Conservation (phyloP, 2,329 filamentous ascomycete genomes). For the Pyrenophora seminiperda region DNA sequence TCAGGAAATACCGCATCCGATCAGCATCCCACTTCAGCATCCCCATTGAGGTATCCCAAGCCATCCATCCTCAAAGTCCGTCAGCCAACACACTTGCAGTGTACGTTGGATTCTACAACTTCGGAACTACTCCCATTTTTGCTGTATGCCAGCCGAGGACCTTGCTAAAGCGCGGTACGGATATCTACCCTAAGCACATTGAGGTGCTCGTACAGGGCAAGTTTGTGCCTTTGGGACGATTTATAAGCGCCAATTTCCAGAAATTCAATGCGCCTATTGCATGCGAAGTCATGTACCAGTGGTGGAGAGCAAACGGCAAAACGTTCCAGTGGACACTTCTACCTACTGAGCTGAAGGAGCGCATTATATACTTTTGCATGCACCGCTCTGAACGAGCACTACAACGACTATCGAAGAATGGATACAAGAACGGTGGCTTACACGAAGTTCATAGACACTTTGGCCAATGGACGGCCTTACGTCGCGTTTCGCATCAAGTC, state of each 20-base stretch:
- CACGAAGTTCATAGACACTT: constrained; percentile 28
- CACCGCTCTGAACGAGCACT: constrained; percentile 2
- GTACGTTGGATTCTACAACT: constrained; percentile 16
- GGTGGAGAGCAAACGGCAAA: constrained; percentile 34
- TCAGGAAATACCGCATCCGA: constrained; percentile 12
- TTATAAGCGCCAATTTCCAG: constrained; percentile 14
- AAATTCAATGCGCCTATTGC: neutral
- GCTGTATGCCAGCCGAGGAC: constrained; percentile 1
- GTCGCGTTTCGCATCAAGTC: constrained; percentile 31
- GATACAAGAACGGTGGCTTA: neutral
- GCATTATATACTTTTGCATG: constrained; percentile 29
- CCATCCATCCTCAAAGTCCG: neutral
- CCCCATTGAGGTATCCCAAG: constrained; percentile 10
- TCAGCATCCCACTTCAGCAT: constrained; percentile 11
- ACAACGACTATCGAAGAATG: neutral
- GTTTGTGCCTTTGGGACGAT: constrained; percentile 8
- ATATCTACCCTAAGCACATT: neutral
- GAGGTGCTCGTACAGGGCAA: neutral
- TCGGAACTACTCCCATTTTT: neutral
- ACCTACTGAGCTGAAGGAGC: constrained; percentile 36
- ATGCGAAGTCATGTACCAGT: constrained; percentile 13
- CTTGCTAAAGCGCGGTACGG: neutral
- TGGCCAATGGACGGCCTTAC: constrained; percentile 20
- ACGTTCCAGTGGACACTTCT: constrained; percentile 32
- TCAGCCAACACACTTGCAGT: neutral